phyloP scores from a whole-genome alignment of 2,329 filamentous ascomycete species.

The Thelonectria blattea region DNA sequence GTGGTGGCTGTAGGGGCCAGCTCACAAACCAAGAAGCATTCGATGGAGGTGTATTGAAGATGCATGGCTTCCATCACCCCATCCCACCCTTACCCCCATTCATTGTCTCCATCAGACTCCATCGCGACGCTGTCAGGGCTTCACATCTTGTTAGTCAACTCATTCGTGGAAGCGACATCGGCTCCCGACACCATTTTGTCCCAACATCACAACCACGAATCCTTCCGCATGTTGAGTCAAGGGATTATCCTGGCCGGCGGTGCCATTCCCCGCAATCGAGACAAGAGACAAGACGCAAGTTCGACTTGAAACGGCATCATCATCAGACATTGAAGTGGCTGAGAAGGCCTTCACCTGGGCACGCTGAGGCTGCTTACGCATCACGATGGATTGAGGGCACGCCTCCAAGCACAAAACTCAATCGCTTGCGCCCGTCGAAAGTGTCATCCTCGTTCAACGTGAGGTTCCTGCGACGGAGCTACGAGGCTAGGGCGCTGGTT shows the following conservation, averaged over 20 bases:
- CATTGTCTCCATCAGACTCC: conserved; percentile 3
- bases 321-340: not conserved
- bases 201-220: not conserved
- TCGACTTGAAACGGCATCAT: conserved; percentile 7
- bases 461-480: not conserved
- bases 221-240: not conserved
- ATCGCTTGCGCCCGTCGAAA: not conserved
- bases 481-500: conserved; percentile 20
- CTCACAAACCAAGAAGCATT: not conserved
- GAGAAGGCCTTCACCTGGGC: not conserved
- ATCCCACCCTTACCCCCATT: conserved; percentile 2
- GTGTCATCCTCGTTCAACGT: not conserved
- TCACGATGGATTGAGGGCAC: not conserved
- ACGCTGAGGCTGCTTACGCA: not conserved
- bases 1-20: not conserved
- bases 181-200: not conserved
- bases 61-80: conserved; percentile 8
- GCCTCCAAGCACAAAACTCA: conserved; percentile 3
- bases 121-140: not conserved
- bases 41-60: not conserved
- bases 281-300: conserved; percentile 9
- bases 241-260: not conserved
- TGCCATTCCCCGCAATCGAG: conserved; percentile 5
- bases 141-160: conserved; percentile 5
- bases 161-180: conserved; percentile 2